Conservation (phyloP, 106 monocot species). For the Ottelia alismoides region DNA sequence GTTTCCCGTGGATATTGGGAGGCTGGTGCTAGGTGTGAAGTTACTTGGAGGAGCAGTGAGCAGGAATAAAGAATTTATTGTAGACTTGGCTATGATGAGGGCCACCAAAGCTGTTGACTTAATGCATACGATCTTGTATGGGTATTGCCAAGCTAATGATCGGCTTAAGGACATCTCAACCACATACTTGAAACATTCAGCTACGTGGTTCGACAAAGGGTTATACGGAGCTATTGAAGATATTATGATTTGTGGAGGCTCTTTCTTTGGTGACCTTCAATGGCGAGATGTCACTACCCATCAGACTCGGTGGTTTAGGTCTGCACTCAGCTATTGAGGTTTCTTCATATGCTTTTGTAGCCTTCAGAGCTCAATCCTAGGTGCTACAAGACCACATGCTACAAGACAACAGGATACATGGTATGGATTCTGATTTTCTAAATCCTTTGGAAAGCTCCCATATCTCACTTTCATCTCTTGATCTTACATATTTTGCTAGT, state of each 20-base stretch:
- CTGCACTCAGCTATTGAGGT: not conserved
- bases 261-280: not conserved
- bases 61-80: not conserved
- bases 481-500: not conserved
- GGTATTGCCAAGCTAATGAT: not conserved
- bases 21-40: not conserved
- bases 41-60: not conserved
- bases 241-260: not conserved
- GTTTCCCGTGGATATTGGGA: not conserved
- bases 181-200: not conserved
- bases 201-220: not conserved
- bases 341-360: not conserved
- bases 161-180: not conserved
- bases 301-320: not conserved
- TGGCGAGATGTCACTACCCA: not conserved
- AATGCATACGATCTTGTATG: not conserved
- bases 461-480: not conserved
- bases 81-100: not conserved
- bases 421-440: not conserved
- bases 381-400: not conserved
- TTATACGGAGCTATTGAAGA: not conserved
- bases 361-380: not conserved
- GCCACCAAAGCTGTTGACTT: not conserved
- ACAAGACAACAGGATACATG: not conserved
- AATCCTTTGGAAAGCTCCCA: not conserved